Base-by-base conservation (phyloP, 2,329 filamentous ascomycete species). In the Fusarium hainanense region DNA sequence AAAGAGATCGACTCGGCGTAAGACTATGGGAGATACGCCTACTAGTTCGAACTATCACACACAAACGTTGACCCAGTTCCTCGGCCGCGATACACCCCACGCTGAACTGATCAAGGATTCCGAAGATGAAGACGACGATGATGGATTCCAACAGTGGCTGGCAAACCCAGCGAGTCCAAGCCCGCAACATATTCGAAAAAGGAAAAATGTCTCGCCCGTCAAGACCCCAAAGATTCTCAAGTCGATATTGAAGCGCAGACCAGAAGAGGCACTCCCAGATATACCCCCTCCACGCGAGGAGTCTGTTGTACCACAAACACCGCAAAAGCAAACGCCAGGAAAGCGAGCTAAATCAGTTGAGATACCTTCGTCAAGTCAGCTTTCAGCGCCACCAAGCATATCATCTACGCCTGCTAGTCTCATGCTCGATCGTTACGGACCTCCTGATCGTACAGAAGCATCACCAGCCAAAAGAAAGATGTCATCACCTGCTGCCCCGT, bases 301-400 rank as follows among this genome's bases (percentile, higher is more conserved):
- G 23, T 79, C 80, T 1, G 63, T 80, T n/a, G 74, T 82, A 8
- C 82, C 82, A 1, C 80, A 84, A 60, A 85, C 84, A 8, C 84
- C 83, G 0, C 66, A 66, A 14, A 66, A 66, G 41, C 80, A 84
- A 58, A 85, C 84, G 4, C 83, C 83, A 0, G 58, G 68, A 3
- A 79, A 78, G 52, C 74, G 68, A 12, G 58, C 54, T 52, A 59
- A 56, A 20, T 78, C 77, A 37, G 70, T 78, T 4, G 82, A 85
- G 65, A 81, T 85, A 9, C 83, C 83, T 3, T 84, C 83, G 1
- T 85, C 84, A 2, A 75, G 69, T 18, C 73, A 72, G n/a, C 25
- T 73, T 12, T 68, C 79, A 4, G 82, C 82, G 10, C 82, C 82
- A 0, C 79, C 80, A 25, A 82, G 81, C 6, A 43, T 72, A 42